Conservation (phyloP, 83 land plant genomes). For the Picea abies region DNA sequence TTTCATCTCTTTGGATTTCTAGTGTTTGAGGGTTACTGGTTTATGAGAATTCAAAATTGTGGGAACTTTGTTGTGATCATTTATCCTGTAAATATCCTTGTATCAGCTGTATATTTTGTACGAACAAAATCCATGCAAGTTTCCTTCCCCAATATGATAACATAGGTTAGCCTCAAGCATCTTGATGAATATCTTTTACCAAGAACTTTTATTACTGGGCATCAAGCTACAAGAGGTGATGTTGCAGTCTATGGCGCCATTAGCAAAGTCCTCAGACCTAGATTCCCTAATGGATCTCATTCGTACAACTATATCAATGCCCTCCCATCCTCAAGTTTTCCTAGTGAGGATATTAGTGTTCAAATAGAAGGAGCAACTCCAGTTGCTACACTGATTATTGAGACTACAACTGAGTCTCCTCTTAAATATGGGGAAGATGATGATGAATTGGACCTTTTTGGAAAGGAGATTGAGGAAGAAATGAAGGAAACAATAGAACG, state of each 20-base stretch:
- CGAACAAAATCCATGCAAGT: too few relatives aligned
- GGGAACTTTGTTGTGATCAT: too few relatives aligned
- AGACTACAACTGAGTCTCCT: too few relatives aligned
- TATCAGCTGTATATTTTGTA: too few relatives aligned
- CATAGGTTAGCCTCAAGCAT: conserved; percentile 66
- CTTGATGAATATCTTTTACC: conserved; percentile 66
- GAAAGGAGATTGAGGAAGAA: too few relatives aligned
- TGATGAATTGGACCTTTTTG: too few relatives aligned
- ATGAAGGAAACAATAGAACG: too few relatives aligned
- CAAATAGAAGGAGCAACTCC: conserved; percentile 38
- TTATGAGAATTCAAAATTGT: too few relatives aligned
- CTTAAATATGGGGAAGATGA: too few relatives aligned
- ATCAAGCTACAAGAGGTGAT: conserved; percentile 78
- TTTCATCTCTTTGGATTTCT: too few relatives aligned
- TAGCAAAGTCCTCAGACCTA: conserved; percentile 33
- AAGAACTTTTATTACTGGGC: conserved; percentile 74
- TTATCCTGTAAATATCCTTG: too few relatives aligned
- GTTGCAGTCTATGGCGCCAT: conserved; percentile 74
- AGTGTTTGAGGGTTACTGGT: too few relatives aligned
- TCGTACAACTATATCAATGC: conserved; percentile 75
- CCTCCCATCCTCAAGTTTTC: conserved; percentile 57
- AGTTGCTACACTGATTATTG: conserved; percentile 25
- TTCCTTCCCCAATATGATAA: conserved; percentile 68
- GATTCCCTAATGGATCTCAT: conserved; percentile 54
- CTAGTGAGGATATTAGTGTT: conserved; percentile 67